Evolutionary conservation across 768 basidiomycete genomes (phyloP), one percentile per base, ranked within the genome.

Genomic region (Phanerochaete carnosa): DNA sequence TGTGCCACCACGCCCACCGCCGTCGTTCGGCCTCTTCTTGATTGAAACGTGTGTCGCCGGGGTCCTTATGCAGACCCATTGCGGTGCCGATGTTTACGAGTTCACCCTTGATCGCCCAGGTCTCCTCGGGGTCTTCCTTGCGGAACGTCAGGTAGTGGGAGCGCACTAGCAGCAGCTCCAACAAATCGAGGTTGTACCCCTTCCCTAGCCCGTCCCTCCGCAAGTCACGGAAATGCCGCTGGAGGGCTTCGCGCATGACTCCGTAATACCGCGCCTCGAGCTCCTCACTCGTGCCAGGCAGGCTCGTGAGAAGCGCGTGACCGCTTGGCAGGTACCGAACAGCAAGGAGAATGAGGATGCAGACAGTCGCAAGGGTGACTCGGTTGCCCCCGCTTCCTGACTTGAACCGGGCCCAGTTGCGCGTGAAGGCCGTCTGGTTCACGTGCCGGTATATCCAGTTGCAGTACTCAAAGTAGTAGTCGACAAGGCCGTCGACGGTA

Each of bases 1-100:
- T 90, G 72, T 94, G 90, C 92, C 92, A 94, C 92, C 92, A 94
- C 7, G 90, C 89, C 92, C 92, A 93, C 57, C 92, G 79, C 54
- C 92, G 79, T 59, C 92, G 81, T 70, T 93, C 92, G 35, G 89
- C 87, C 11, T 86, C 74, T 60, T 85, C 85, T 59, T 80, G 79
- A 53, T 80, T 83, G 80, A 91, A 87, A 62, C 82, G 81, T 81
- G 86, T 91, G 69, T 86, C 86, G 46, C 83, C 85, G n/a, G 92
- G 92, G 73, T 94, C 92, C 22, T 92, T 85, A 73, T 94, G 92
- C 8, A 94, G 75, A 11, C 92, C 92, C 86, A 94, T 87, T 13
- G 91, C 92, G 64, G 85, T 88, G 8, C 81, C 89, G 60, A 92
- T 86, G 28, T 84, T 85, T 33, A 92, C 75, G 16, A 93, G 76